A percentile compares a stretch with the other conserved stretches of the same genome.
phyloP scores from a whole-genome alignment of 2,329 filamentous ascomycete genomes.

The Zymoseptoria brevis region DNA sequence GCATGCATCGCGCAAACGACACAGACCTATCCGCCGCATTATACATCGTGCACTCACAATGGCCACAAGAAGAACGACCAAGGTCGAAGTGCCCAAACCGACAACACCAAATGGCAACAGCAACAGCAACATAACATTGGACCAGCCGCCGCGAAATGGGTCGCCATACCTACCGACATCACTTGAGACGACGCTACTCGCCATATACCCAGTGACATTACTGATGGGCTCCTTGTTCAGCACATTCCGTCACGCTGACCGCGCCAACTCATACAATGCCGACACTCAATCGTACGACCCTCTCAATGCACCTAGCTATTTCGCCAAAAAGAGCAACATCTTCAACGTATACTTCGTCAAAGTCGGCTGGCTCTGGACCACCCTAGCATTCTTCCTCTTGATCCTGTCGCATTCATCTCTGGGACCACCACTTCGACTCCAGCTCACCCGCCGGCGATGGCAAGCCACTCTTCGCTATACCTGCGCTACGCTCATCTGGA shows the following conservation, averaged over 20 bases:
- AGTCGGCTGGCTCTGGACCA: slow-evolving; percentile 88
- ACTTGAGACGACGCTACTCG: slow-evolving; percentile 57
- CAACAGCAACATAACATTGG: slow-evolving; percentile 5
- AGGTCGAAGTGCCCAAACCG: slow-evolving; percentile 2
- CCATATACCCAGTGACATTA: slow-evolving; percentile 69
- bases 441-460: slow-evolving; percentile 40
- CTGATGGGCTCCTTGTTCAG: slow-evolving; percentile 76
- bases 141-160: slow-evolving; percentile 11
- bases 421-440: slow-evolving; percentile 34
- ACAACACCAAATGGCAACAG: slow-evolving; percentile 2
- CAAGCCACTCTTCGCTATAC: slow-evolving; percentile 61
- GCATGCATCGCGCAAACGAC: not conserved
- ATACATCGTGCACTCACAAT: slow-evolving; percentile 9
- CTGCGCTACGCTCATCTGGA: slow-evolving; percentile 69
- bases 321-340: slow-evolving; percentile 85
- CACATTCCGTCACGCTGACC: slow-evolving; percentile 67
- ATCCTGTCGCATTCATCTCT: slow-evolving; percentile 58
- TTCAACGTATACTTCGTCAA: slow-evolving; percentile 95
- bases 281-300: slow-evolving; percentile 55
- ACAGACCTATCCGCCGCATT: not conserved
- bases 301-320: slow-evolving; percentile 65
- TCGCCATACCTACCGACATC: slow-evolving; percentile 62
- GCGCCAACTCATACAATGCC: slow-evolving; percentile 53
- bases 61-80: slow-evolving; percentile 9
- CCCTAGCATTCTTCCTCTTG: slow-evolving; percentile 63